phyloP scores from a whole-genome alignment of 805 yeast genomes.

The Vanderwaltozyma verrucispora region DNA sequence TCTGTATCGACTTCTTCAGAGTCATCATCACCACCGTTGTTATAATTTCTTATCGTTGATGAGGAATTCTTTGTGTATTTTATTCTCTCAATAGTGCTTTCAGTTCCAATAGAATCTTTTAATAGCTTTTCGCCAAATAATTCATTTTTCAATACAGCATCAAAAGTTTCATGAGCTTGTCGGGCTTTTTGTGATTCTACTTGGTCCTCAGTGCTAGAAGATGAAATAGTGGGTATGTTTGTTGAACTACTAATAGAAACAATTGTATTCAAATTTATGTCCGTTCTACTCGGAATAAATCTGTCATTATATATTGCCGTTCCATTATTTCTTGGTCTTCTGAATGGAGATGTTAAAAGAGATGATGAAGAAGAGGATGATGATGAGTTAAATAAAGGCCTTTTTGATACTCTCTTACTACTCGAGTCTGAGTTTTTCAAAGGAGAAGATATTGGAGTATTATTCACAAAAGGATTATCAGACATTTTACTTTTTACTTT shows the following conservation, averaged over 20 bases:
- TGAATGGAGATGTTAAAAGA: constrained; percentile 21
- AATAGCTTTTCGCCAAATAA: constrained; percentile 83
- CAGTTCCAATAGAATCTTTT: constrained; percentile 24
- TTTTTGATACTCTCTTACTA: constrained; percentile 11
- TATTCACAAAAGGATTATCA: constrained; percentile 24
- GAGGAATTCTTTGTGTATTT: constrained; percentile 18
- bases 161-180: constrained; percentile 81
- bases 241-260: constrained; percentile 32
- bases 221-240: constrained; percentile 17
- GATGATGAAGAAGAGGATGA: constrained; percentile 17
- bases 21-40: constrained; percentile 1
- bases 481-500: not conserved
- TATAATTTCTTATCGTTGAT: not conserved
- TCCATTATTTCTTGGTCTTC: constrained; percentile 25
- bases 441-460: constrained; percentile 28
- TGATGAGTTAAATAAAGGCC: constrained; percentile 9
- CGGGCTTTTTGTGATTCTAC: constrained; percentile 59
- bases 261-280: constrained; percentile 82
- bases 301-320: constrained; percentile 59
- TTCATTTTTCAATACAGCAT: constrained; percentile 78
- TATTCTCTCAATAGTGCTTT: constrained; percentile 25
- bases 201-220: constrained; percentile 36
- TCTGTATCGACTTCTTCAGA: constrained; percentile 3
- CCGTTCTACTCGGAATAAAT: constrained; percentile 79
- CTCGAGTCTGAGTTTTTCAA: constrained; percentile 9